phyloP scores from a whole-genome alignment of 371 early-diverging fungal genomes.

The Mortierella polycephala region DNA sequence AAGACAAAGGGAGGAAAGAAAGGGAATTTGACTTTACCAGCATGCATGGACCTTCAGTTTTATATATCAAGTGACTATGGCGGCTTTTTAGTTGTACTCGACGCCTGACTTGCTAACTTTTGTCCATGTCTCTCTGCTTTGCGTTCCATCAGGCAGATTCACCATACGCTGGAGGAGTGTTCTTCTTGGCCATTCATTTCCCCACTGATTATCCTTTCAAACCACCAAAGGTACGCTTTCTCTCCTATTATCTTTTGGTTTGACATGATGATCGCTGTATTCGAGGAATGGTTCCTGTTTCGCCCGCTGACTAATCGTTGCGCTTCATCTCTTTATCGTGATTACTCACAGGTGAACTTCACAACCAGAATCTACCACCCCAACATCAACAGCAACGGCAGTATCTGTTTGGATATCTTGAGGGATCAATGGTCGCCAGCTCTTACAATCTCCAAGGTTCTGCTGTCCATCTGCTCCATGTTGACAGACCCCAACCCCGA shows the following conservation, averaged over 20 bases:
- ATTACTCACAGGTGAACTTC: slow-evolving; percentile 81
- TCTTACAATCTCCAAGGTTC: slow-evolving; percentile 97
- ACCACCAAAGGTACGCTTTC: slow-evolving; percentile 86
- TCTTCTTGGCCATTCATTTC: slow-evolving; percentile 98
- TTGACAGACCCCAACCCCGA: slow-evolving; percentile 98
- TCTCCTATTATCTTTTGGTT: not conserved
- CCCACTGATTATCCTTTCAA: slow-evolving; percentile 99
- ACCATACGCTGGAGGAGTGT: slow-evolving; percentile 91
- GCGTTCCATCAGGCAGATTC: slow-evolving; percentile 39
- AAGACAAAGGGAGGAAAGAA: not conserved
- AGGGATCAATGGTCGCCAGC: slow-evolving; percentile 99
- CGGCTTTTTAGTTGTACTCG: not conserved
- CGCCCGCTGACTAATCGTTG: slow-evolving; percentile 5
- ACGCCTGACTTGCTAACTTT: slow-evolving; percentile 3
- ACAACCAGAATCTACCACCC: slow-evolving; percentile 99
- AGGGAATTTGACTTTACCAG: too few relatives aligned
- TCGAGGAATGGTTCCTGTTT: not conserved
- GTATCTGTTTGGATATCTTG: slow-evolving; percentile 98
- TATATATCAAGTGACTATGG: too few relatives aligned
- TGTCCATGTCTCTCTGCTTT: not conserved
- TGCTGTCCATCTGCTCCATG: slow-evolving; percentile 96
- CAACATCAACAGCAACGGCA: slow-evolving; percentile 99
- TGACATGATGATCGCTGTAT: not conserved
- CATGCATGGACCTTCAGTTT: too few relatives aligned
- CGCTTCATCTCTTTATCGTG: not conserved